phyloP scores from a whole-genome alignment of 768 basidiomycete species.

The Boletellus ananas region DNA sequence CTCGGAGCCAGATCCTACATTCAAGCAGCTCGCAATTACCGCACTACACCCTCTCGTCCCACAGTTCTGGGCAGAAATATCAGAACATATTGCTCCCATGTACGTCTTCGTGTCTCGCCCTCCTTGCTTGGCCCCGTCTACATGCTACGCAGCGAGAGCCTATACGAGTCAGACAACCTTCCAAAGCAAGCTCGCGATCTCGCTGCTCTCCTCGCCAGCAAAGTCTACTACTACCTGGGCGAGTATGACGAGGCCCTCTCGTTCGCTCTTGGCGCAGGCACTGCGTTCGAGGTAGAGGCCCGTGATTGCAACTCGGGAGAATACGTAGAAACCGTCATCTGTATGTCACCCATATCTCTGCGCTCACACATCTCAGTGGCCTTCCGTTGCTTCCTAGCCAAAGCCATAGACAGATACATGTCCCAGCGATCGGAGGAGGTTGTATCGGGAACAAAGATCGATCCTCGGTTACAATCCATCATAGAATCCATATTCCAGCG shows the following conservation, averaged over 20 bases:
- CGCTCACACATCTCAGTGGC: not conserved
- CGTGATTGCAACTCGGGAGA: constrained; percentile 66
- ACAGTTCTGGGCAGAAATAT: constrained; percentile 98
- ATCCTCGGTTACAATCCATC: constrained; percentile 73
- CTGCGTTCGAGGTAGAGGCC: constrained; percentile 76
- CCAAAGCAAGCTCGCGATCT: constrained; percentile 70
- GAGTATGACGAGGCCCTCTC: constrained; percentile 94
- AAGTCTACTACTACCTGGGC: constrained; percentile 95
- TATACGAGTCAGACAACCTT: constrained; percentile 82
- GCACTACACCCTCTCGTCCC: constrained; percentile 81
- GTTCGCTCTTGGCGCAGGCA: constrained; percentile 89
- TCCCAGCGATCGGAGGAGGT: constrained; percentile 57
- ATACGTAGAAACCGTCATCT: constrained; percentile 92
- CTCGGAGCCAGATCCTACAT: constrained; percentile 78
- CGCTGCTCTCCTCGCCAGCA: constrained; percentile 92
- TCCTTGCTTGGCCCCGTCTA: constrained; percentile 9
- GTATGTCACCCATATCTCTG: constrained; percentile 47
- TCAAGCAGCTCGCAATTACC: constrained; percentile 89
- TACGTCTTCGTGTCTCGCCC: constrained; percentile 41
- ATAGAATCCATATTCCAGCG: constrained; percentile 87
- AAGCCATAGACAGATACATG: constrained; percentile 94
- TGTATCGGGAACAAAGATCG: constrained; percentile 55
- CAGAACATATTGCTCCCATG: constrained; percentile 90
- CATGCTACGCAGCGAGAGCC: constrained; percentile 60
- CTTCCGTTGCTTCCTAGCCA: constrained; percentile 51